Conservation (phyloP, 768 basidiomycete genomes). For the Sutorius australiensis region DNA sequence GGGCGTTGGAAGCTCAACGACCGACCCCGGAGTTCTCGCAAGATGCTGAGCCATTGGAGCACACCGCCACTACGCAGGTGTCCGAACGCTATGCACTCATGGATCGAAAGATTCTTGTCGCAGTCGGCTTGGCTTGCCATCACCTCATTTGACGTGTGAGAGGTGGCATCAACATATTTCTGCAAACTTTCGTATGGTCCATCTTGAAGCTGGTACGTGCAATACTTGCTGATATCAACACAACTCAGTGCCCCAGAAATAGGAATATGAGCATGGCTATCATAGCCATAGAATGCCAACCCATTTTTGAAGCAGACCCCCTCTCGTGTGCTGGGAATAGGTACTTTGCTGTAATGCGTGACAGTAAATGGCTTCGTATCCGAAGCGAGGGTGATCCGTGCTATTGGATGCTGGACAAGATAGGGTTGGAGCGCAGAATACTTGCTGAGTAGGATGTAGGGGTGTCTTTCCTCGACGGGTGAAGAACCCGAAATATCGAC, state of each 20-base stretch:
- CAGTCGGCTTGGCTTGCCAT: too few species aligned
- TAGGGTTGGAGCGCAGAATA: conserved; percentile 15
- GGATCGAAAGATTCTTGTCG: conserved; percentile 28
- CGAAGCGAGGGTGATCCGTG: conserved; percentile 21
- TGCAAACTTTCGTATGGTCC: conserved; percentile 35
- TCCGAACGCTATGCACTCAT: conserved; percentile 45
- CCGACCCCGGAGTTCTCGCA: conserved; percentile 40
- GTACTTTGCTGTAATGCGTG: conserved; percentile 12
- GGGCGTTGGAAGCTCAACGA: conserved; percentile 36
- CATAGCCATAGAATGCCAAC: background rate
- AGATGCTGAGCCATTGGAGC: conserved; percentile 47
- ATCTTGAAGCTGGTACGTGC: conserved; percentile 26
- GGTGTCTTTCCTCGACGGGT: background rate
- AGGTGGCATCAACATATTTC: conserved; percentile 18
- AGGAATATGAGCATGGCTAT: conserved; percentile 16
- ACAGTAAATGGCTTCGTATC: conserved; percentile 20
- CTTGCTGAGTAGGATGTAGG: conserved; percentile 12
- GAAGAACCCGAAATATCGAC: conserved; percentile 32
- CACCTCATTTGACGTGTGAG: too few species aligned
- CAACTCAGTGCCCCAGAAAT: conserved; percentile 10
- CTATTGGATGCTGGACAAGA: conserved; percentile 1
- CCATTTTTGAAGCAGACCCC: too few species aligned
- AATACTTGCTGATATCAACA: background rate
- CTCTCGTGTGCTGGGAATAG: conserved; percentile 8
- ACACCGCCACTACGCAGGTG: conserved; percentile 25